Conservation (phyloP, 2,329 filamentous ascomycete species). For the Boeremia lycopersici region DNA sequence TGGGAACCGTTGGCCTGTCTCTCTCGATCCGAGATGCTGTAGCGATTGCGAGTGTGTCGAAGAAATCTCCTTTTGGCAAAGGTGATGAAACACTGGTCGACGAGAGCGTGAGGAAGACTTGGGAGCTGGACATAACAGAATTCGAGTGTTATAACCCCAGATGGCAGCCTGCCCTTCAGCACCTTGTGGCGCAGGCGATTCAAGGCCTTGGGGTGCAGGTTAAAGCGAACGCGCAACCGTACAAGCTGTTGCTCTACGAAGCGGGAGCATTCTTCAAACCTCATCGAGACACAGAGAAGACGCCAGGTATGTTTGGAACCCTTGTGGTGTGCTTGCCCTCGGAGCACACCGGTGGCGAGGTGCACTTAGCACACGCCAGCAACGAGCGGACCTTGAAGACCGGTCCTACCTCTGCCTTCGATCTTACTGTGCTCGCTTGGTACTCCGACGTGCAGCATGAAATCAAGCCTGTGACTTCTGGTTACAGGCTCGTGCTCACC, state of each 20-base stretch:
- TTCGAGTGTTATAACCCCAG: conserved; percentile 29
- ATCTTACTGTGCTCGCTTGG: conserved; percentile 41
- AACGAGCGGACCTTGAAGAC: conserved; percentile 21
- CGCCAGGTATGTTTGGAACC: conserved; percentile 58
- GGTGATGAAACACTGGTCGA: conserved; percentile 40
- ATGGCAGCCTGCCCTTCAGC: conserved; percentile 28
- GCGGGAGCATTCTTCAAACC: conserved; percentile 58
- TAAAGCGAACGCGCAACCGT: conserved; percentile 16
- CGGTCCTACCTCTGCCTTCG: conserved; percentile 28
- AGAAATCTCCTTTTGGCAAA: conserved; percentile 39
- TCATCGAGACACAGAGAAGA: conserved; percentile 56
- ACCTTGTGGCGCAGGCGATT: conserved; percentile 14
- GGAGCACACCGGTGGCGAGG: conserved; percentile 54
- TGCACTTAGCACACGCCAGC: conserved; percentile 50
- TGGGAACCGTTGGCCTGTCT: conserved; percentile 18
- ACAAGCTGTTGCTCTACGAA: conserved; percentile 54
- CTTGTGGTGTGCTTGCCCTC: conserved; percentile 58
- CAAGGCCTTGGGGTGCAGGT: conserved; percentile 21
- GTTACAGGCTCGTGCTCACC: conserved; percentile 58
- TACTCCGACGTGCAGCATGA: conserved; percentile 62
- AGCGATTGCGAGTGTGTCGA: conserved; percentile 17
- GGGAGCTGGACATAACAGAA: conserved; percentile 34
- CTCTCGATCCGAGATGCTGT: conserved; percentile 19
- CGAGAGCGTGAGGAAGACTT: conserved; percentile 36
- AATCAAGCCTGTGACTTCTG: conserved; percentile 51